phyloP scores from a whole-genome alignment of 805 yeast genomes.

The Candida patagonica region DNA sequence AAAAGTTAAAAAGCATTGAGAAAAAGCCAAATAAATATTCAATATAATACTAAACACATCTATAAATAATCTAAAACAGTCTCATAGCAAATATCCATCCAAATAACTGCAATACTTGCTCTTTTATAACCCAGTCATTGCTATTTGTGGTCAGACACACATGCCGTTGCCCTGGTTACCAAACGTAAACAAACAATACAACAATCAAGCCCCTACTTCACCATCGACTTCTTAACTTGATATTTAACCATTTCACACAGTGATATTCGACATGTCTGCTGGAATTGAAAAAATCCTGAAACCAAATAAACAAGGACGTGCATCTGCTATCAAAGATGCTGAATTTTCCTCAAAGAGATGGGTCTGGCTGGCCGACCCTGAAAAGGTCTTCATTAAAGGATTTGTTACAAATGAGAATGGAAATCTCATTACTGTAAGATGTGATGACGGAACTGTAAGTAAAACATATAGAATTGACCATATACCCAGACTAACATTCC shows the following conservation, averaged over 20 bases:
- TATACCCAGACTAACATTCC: constrained; percentile 6
- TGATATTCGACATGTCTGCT: not conserved
- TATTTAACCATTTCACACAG: no score
- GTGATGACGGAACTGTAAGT: constrained; percentile 32
- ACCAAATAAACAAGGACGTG: constrained; percentile 1
- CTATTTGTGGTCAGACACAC: not conserved
- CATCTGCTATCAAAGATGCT: constrained; percentile 17
- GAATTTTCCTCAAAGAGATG: constrained; percentile 37
- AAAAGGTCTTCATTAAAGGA: constrained; percentile 51
- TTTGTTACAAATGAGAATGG: constrained; percentile 39
- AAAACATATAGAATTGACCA: not conserved
- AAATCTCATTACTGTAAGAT: constrained; percentile 32
- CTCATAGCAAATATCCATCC: no score
- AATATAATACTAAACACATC: no score
- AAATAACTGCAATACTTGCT: no score
- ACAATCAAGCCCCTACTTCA: not conserved
- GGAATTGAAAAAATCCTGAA: constrained; percentile 10
- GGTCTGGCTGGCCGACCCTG: constrained; percentile 73
- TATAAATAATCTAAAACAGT: no score
- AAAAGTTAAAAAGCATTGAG: no score
- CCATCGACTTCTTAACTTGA: not conserved
- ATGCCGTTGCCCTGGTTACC: not conserved
- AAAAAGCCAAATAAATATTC: no score
- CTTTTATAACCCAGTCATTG: no score
- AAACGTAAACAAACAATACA: constrained; percentile 1